Evolutionary conservation across 2,329 filamentous ascomycete genomes (phyloP).

Genomic region (Ilyonectria destructans): DNA sequence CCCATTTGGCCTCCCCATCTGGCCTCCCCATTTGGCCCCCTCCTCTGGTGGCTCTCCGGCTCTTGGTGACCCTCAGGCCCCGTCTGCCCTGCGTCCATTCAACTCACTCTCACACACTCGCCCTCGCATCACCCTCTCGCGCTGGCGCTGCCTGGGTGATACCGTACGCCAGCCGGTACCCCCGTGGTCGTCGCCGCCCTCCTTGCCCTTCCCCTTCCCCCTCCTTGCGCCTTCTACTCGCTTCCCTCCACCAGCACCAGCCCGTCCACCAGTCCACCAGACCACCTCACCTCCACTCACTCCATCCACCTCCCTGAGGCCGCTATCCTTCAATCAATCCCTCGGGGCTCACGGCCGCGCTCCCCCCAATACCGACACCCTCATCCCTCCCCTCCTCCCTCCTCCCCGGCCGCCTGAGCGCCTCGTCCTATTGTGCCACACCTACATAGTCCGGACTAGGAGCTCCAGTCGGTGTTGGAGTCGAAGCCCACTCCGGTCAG

Average conservation of each 20-base stretch:
- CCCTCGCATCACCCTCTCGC: constrained; percentile 27
- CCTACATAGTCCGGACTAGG: constrained; percentile 31
- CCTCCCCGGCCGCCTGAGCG: constrained; percentile 35
- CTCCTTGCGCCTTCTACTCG: constrained; percentile 15
- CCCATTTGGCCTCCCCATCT: constrained; percentile 9
- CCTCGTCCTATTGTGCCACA: constrained; percentile 47
- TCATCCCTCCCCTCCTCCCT: constrained; percentile 42
- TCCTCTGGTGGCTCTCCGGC: constrained; percentile 7
- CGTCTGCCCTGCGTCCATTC: constrained; percentile 28
- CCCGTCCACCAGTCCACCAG: constrained; percentile 6
- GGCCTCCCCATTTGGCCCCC: constrained; percentile 15
- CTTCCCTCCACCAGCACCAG: constrained; percentile 14
- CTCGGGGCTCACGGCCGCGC: constrained; percentile 42
- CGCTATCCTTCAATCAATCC: constrained; percentile 50
- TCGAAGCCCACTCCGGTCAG: constrained; percentile 24
- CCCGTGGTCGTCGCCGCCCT: constrained; percentile 16
- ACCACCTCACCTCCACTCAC: constrained; percentile 34
- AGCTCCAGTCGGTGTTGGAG: constrained; percentile 32
- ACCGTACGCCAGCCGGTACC: constrained; percentile 6
- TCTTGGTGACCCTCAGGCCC: constrained; percentile 9
- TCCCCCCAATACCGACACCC: constrained; percentile 45
- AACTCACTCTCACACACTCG: constrained; percentile 25
- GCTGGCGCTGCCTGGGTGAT: constrained; percentile 20
- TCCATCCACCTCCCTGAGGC: constrained; percentile 44
- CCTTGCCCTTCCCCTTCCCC: constrained; percentile 13